These are phyloP conservation scores for Rhodotorula sp. DNA, from an alignment of 1,284 basidiomycete species.

Conservation along the genomic window DNA sequence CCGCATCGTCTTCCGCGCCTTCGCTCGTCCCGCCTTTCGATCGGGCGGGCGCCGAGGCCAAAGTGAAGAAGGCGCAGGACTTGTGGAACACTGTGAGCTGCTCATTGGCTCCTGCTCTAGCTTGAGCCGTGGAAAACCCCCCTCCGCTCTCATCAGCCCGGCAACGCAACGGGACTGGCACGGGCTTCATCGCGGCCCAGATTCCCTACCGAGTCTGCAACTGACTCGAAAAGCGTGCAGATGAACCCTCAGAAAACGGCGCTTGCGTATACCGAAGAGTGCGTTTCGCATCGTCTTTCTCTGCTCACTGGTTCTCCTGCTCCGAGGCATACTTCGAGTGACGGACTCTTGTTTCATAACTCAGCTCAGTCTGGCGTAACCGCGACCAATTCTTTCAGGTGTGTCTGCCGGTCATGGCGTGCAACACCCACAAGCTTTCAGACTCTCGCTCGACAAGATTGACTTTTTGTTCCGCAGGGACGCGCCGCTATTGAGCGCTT, in stretches of 20 bases:
- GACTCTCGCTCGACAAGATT: neutral
- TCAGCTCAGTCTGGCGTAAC: conserved; percentile 61
- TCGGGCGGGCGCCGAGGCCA: conserved; percentile 17
- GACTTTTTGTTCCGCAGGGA: conserved; percentile 47
- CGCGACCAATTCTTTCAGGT: conserved; percentile 57
- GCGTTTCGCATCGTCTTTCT: neutral
- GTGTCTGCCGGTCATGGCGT: neutral
- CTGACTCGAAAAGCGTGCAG: neutral
- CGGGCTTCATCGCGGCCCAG: too few relatives aligned
- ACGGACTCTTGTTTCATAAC: neutral
- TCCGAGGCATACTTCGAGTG: too few relatives aligned
- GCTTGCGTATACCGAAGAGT: conserved; percentile 54
- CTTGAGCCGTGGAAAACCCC: neutral
- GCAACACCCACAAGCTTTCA: too few relatives aligned
- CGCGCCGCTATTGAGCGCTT: conserved; percentile 58
- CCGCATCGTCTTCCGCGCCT: neutral
- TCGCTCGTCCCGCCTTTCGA: conserved; percentile 34
- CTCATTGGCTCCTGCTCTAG: neutral
- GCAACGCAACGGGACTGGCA: too few relatives aligned
- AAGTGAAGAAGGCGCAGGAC: conserved; percentile 39
- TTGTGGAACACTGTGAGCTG: conserved; percentile 39
- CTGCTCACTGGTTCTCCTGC: neutral
- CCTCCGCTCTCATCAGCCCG: neutral
- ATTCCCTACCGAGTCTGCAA: too few relatives aligned
- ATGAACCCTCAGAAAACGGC: conserved; percentile 46